Evolutionary conservation across 169 alveolate genomes (phyloP).

Genomic region (Babesia bigemina): DNA sequence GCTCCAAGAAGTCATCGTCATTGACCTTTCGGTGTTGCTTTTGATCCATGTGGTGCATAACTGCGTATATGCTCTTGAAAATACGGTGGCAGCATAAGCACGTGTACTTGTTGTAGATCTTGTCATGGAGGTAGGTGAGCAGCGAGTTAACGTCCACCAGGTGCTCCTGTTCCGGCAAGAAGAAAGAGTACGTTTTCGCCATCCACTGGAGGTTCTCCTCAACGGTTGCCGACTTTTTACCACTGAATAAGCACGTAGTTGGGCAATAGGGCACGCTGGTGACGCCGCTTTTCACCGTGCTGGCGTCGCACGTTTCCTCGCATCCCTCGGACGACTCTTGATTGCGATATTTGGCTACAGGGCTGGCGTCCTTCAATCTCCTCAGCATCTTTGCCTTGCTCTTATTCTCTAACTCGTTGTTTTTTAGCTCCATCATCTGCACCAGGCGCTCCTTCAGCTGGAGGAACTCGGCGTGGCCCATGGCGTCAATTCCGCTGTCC

Average conservation of each 20-base stretch:
- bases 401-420: slow-evolving; percentile 7
- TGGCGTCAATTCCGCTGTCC: slow-evolving; percentile 37
- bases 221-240: slow-evolving; percentile 8
- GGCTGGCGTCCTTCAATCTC: background rate
- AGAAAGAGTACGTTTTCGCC: slow-evolving; percentile 57
- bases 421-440: slow-evolving; percentile 37
- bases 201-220: slow-evolving; percentile 59
- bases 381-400: background rate
- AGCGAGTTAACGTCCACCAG: slow-evolving; percentile 64
- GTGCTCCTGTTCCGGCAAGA: slow-evolving; percentile 75
- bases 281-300: background rate
- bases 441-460: slow-evolving; percentile 31
- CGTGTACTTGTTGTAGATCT: slow-evolving; percentile 64
- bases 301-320: background rate
- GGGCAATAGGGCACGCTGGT: slow-evolving; percentile 32
- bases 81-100: slow-evolving; percentile 71
- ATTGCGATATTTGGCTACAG: background rate
- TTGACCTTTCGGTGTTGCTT: slow-evolving; percentile 71
- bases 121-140: slow-evolving; percentile 69
- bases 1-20: slow-evolving; percentile 56
- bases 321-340: background rate
- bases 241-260: slow-evolving; percentile 47
- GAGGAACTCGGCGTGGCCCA: slow-evolving; percentile 40
- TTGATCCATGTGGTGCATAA: slow-evolving; percentile 76
- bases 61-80: slow-evolving; percentile 70